These are phyloP conservation scores for Apodospora peruviana DNA, from an alignment of 495 filamentous ascomycete species.

Conservation along the genomic window DNA sequence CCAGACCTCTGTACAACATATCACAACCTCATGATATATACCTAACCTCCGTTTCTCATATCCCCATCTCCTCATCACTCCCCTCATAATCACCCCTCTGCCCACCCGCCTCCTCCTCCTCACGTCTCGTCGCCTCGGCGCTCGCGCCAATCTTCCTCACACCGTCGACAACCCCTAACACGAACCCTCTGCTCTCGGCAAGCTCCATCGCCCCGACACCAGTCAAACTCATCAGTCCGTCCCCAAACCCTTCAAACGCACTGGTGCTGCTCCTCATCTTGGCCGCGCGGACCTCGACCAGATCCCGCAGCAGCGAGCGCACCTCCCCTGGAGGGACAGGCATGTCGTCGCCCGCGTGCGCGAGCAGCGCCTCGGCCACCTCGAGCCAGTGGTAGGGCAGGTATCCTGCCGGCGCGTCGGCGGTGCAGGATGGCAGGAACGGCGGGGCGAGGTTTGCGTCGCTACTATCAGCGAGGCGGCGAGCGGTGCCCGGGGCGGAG, in stretches of 20 bases:
- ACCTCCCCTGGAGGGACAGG: conserved; percentile 63
- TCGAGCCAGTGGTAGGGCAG: conserved; percentile 95
- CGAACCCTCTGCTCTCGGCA: conserved; percentile 77
- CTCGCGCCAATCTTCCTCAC: conserved; percentile 62
- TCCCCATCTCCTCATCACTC: conserved; percentile 22
- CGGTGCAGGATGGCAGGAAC: conserved; percentile 56
- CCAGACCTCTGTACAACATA: too few relatives aligned
- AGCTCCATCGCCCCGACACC: conserved; percentile 91
- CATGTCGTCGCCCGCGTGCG: conserved; percentile 80
- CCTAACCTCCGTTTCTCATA: too few relatives aligned
- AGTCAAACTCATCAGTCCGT: conserved; percentile 67
- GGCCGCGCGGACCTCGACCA: conserved; percentile 81
- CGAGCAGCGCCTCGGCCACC: conserved; percentile 75
- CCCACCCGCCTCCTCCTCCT: conserved; percentile 46
- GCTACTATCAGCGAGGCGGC: conserved; percentile 12
- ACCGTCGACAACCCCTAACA: conserved; percentile 80
- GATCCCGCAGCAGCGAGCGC: conserved; percentile 67
- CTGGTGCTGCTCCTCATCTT: conserved; percentile 77
- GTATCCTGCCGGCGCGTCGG: conserved; percentile 53
- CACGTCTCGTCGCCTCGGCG: conserved; percentile 49
- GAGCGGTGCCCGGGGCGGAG: conserved; percentile 24
- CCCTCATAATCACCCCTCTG: conserved; percentile 38
- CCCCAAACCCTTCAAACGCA: conserved; percentile 59
- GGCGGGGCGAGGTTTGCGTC: conserved; percentile 43
- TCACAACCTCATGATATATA: too few relatives aligned